Conservation (phyloP, 495 filamentous ascomycete species). For the Daldinia childiae region DNA sequence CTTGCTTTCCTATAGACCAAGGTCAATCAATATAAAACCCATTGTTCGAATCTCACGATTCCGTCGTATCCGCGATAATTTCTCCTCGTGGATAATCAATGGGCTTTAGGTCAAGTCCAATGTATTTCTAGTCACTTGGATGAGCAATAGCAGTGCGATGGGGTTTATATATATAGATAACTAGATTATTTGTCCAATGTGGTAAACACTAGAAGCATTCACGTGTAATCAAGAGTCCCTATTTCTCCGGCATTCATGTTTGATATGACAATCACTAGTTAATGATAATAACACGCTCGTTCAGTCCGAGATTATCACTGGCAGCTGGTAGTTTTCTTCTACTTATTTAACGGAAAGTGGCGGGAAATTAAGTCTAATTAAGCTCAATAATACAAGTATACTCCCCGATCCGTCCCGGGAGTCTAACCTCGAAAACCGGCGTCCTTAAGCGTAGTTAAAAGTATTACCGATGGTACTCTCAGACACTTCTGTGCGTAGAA, state of each 20-base stretch:
- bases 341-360: neutral
- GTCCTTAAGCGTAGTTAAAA: neutral
- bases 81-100: neutral
- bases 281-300: neutral
- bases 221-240: neutral
- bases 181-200: neutral
- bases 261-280: neutral
- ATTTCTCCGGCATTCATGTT: neutral
- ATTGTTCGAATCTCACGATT: constrained; percentile 4
- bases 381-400: neutral
- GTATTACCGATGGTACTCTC: neutral
- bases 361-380: neutral
- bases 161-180: neutral
- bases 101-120: neutral
- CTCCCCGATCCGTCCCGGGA: neutral
- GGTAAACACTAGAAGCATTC: neutral
- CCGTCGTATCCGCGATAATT: neutral
- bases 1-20: constrained; percentile 31
- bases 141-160: neutral
- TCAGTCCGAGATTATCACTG: neutral
- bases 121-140: neutral
- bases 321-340: neutral
- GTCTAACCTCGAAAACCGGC: neutral
- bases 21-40: constrained; percentile 13
- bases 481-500: too few species aligned